Conservation (phyloP, 371 early-diverging fungal genomes). For the Syncephalastrum racemosum region DNA sequence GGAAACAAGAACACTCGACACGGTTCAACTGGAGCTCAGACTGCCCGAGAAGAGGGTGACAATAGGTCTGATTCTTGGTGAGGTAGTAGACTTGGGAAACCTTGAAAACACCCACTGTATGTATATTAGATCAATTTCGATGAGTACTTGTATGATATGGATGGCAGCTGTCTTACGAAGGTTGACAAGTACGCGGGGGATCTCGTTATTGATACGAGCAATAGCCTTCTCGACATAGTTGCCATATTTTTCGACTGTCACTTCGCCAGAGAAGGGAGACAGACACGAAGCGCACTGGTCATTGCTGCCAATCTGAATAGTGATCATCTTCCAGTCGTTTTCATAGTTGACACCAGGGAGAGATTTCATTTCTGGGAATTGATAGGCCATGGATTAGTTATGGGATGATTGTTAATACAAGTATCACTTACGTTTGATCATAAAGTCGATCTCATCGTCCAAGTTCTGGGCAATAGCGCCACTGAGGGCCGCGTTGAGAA, state of each 20-base stretch:
- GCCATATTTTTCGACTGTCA: slow-evolving; percentile 9
- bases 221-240: slow-evolving; percentile 15
- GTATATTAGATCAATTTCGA: neutral
- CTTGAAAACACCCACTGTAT: slow-evolving; percentile 12
- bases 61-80: slow-evolving; percentile 9
- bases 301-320: slow-evolving; percentile 36
- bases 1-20: slow-evolving; percentile 9
- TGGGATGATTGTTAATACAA: too few species aligned
- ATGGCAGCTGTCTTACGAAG: neutral
- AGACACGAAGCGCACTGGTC: slow-evolving; percentile 19
- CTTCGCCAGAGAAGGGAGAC: slow-evolving; percentile 3
- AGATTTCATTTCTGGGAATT: slow-evolving; percentile 18
- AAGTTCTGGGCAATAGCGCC: slow-evolving; percentile 39
- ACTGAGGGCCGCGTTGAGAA: slow-evolving; percentile 46
- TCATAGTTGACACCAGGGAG: slow-evolving; percentile 14
- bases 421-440: slow-evolving; percentile 23
- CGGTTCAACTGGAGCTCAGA: slow-evolving; percentile 7
- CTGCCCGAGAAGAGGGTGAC: slow-evolving; percentile 5
- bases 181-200: slow-evolving; percentile 13
- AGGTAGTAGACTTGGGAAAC: slow-evolving; percentile 14
- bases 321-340: slow-evolving; percentile 43
- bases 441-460: slow-evolving; percentile 33
- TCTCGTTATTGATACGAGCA: slow-evolving; percentile 9
- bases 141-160: neutral
- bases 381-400: neutral